A percentile compares a stretch with the other conserved stretches of the same genome.
Evolutionary conservation across 192 early-diverging fungal genomes (phyloP).

Genomic region (Rhizoclosmatium globosum): DNA sequence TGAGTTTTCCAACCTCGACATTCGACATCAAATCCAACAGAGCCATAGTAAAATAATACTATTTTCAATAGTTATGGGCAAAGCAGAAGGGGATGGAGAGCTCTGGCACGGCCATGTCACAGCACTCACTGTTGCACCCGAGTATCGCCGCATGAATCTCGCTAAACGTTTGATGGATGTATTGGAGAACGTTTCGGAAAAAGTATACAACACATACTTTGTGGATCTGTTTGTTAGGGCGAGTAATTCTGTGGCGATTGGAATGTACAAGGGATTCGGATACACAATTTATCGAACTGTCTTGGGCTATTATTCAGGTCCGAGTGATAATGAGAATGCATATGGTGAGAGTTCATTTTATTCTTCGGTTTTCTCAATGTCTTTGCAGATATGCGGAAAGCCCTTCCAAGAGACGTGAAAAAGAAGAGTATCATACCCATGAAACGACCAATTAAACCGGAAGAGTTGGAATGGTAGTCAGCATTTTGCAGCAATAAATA

Average conservation of each 20-base stretch:
- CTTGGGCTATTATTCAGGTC: constrained; percentile 80
- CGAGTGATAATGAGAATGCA: constrained; percentile 81
- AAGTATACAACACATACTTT: constrained; percentile 88
- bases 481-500: no score
- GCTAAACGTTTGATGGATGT: constrained; percentile 89
- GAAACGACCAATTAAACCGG: constrained; percentile 57
- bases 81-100: constrained; percentile 87
- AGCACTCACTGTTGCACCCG: constrained; percentile 94
- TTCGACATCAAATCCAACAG: no score
- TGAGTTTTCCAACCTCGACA: constrained; percentile 9
- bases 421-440: constrained; percentile 68
- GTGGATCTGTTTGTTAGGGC: constrained; percentile 96
- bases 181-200: constrained; percentile 90
- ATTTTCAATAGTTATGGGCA: constrained; percentile 81
- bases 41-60: no score
- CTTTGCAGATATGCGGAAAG: constrained; percentile 91
- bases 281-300: constrained; percentile 92
- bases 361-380: background rate
- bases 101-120: constrained; percentile 99
- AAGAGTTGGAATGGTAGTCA: constrained; percentile 65
- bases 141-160: constrained; percentile 91
- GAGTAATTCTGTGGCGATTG: constrained; percentile 91
- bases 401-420: constrained; percentile 81
- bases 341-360: constrained; percentile 63
- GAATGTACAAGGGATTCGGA: constrained; percentile 92